Evolutionary conservation across 768 basidiomycete species (phyloP).

Genomic region (Daedaleopsis nitida): DNA sequence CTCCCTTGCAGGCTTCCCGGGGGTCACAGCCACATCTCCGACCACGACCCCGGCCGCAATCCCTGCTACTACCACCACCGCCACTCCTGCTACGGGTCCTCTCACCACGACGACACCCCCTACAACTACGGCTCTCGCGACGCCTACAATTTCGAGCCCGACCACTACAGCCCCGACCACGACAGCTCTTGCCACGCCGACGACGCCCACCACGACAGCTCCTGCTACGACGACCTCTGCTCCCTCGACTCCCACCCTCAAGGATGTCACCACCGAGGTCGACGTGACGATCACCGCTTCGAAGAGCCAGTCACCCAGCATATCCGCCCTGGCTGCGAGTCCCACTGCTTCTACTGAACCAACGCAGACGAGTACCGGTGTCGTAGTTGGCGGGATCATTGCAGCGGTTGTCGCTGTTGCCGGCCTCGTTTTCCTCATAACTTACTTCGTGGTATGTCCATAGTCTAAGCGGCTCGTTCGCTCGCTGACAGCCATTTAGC

Average conservation of each 20-base stretch:
- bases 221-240: background rate
- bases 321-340: constrained; percentile 7
- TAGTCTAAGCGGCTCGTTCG: background rate
- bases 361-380: constrained; percentile 23
- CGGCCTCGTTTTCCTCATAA: constrained; percentile 32
- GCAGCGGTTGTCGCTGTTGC: constrained; percentile 37
- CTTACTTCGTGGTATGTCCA: constrained; percentile 39
- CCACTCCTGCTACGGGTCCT: background rate
- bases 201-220: background rate
- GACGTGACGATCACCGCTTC: background rate
- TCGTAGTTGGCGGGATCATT: constrained; percentile 38
- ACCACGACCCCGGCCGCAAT: background rate
- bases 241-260: background rate
- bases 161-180: background rate
- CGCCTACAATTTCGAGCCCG: background rate
- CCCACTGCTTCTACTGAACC: constrained; percentile 4
- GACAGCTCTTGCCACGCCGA: background rate
- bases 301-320: background rate
- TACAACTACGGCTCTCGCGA: background rate
- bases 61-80: background rate
- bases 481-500: constrained; percentile 11
- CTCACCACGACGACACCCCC: background rate
- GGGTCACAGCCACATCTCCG: background rate
- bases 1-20: background rate
- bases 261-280: background rate